Evolutionary conservation across 345 rosid species (phyloP), one percentile per base, ranked within the genome.

Genomic region (Erucastrum elatum): DNA sequence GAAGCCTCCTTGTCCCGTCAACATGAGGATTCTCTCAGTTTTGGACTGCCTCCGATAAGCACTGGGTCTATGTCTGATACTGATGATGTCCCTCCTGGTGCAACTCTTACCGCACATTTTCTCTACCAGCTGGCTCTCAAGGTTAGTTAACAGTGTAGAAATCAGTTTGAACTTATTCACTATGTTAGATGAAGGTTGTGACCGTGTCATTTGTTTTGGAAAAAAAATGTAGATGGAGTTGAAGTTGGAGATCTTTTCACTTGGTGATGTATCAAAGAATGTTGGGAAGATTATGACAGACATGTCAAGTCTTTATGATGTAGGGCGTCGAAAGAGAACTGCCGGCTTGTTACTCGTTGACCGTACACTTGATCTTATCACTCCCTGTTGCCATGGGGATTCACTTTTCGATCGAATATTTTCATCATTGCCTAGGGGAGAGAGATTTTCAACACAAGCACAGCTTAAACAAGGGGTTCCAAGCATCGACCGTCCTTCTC

Each of bases 271-370:
- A 77, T 95, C 99, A 59, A 92, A 95, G 82, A 83, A 88, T 34
- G 90, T 95, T 61, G 99, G 99, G 80, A 92, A 92, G 85, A 88
- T 90, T 76, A 78, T 92, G 89, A 95, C 93, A 15, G 97, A 92
- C 86, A 95, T 92, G 98, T 91, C 99, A 75, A 92, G 99, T 84
- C 94, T 92, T 71, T 95, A 95, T 77, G 98, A 94, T 82, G 98
- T 94, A 16, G 98, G 97, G 65, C 98, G 98, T 15, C 97, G 96
- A 4, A 94, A 91, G 83, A 87, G 90, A 79, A 76, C 98, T 74
- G 95, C 97, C 0, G 97, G 98, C 39, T 86, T 94, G 81, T 80
- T 94, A 76, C 91, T 94, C 63, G 82, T 94, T 72, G 99, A 92
- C 78, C 94, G 99, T 67, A 87, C 98, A n/a, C 94, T 92, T 66